These are phyloP conservation scores for Capsicum baccatum DNA, from an alignment of 257 asterid genomes.

Conservation along the genomic window DNA sequence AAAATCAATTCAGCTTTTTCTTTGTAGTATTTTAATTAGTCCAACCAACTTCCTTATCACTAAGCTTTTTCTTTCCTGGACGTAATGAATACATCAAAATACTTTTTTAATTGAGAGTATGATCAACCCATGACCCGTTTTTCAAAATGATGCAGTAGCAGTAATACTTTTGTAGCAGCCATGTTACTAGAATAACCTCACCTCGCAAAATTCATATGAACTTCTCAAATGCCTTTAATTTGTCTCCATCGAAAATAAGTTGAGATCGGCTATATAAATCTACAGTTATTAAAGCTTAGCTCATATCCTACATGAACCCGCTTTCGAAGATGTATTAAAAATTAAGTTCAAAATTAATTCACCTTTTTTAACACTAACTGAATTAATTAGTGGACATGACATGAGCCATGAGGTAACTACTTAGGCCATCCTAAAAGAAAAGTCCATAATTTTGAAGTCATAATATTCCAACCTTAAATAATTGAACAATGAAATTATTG, in stretches of 20 bases:
- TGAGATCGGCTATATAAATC: neutral
- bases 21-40: neutral
- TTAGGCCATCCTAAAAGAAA: neutral
- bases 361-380: neutral
- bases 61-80: neutral
- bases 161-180: neutral
- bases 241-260: neutral
- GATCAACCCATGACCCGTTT: neutral
- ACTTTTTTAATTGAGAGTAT: neutral
- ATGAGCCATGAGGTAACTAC: neutral
- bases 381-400: constrained; percentile 3
- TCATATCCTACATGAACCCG: too few relatives aligned
- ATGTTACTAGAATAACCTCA: neutral
- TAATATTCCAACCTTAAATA: neutral
- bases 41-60: neutral
- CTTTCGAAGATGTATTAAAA: neutral
- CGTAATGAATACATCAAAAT: neutral
- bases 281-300: neutral
- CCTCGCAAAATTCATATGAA: too few relatives aligned
- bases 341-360: neutral
- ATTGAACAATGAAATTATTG: neutral
- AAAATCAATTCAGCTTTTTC: neutral
- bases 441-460: constrained; percentile 20
- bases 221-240: too few relatives aligned
- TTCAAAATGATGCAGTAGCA: too few relatives aligned